Percentiles rank a stretch among this genome's conserved stretches.
These are phyloP conservation scores for Colletotrichum destructivum DNA, from an alignment of 2,329 filamentous ascomycete genomes.

Conservation along the genomic window DNA sequence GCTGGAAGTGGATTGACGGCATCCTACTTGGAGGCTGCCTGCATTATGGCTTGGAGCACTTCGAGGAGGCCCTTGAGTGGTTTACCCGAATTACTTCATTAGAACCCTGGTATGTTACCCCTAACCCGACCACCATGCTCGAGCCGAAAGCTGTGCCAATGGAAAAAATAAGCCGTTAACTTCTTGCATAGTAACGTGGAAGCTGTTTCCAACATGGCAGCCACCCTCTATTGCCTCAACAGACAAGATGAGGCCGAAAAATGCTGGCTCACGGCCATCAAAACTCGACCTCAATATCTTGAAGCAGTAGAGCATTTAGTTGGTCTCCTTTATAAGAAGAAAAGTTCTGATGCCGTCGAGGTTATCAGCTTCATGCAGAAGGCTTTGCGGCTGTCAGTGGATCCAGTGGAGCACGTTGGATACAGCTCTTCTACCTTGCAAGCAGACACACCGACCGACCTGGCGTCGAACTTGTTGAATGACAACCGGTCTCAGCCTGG, in stretches of 20 bases:
- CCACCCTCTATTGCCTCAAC: constrained; percentile 87
- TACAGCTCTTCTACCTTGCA: background rate
- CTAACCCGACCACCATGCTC: background rate
- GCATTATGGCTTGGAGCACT: constrained; percentile 89
- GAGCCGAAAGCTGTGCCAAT: background rate
- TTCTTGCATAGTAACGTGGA: constrained; percentile 80
- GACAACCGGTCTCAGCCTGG: constrained; percentile 43
- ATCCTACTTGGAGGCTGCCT: constrained; percentile 93
- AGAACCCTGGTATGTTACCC: constrained; percentile 66
- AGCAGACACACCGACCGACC: background rate
- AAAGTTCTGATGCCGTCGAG: constrained; percentile 86
- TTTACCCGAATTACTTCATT: constrained; percentile 75
- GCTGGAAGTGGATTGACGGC: constrained; percentile 93
- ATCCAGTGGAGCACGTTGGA: constrained; percentile 55
- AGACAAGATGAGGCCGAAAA: constrained; percentile 87
- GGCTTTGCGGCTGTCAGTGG: constrained; percentile 63
- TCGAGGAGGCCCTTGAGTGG: constrained; percentile 82
- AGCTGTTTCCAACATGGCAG: constrained; percentile 93
- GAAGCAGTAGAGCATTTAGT: constrained; percentile 97
- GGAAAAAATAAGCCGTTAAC: background rate
- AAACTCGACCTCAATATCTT: constrained; percentile 87
- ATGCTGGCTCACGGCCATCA: constrained; percentile 89
- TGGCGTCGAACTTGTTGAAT: constrained; percentile 34
- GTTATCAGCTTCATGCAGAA: constrained; percentile 90
- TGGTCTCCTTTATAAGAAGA: constrained; percentile 86